Evolutionary conservation across 2,329 filamentous ascomycete genomes (phyloP).

Genomic region (Fonsecaea monophora): DNA sequence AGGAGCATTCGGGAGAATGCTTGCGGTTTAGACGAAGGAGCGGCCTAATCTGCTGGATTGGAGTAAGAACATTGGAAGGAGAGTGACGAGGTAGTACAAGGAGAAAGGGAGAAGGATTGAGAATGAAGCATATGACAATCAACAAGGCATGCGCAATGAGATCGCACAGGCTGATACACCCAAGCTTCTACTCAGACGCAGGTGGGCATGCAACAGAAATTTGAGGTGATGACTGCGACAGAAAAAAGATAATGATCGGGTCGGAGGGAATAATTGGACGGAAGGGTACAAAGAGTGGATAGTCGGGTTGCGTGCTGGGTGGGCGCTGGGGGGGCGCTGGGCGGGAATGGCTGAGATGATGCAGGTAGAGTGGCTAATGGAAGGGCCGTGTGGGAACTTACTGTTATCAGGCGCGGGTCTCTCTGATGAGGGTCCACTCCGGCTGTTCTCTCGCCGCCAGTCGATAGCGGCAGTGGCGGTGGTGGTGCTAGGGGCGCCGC

Average conservation of each 20-base stretch:
- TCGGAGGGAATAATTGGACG: constrained; percentile 18
- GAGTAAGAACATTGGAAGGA: constrained; percentile 26
- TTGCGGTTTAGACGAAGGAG: constrained; percentile 32
- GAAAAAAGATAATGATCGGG: constrained; percentile 24
- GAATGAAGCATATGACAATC: constrained; percentile 18
- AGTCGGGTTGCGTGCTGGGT: constrained; percentile 4
- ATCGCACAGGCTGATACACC: constrained; percentile 1
- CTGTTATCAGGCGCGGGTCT: constrained; percentile 34
- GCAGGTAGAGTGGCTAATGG: constrained; percentile 16
- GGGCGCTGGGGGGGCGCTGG: not conserved
- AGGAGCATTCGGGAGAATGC: constrained; percentile 36
- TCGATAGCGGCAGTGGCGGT: not conserved
- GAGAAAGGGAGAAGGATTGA: not conserved
- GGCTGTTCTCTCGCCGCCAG: constrained; percentile 4
- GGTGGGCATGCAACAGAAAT: constrained; percentile 16
- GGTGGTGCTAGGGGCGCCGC: not conserved
- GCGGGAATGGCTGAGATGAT: constrained; percentile 12
- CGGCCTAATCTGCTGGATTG: constrained; percentile 24
- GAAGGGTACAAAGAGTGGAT: constrained; percentile 5
- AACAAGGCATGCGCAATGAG: constrained; percentile 16
- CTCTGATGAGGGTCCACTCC: constrained; percentile 24
- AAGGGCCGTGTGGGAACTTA: constrained; percentile 17
- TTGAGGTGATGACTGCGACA: constrained; percentile 22
- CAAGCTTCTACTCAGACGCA: constrained; percentile 14
- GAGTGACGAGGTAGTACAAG: constrained; percentile 22